Percentiles rank a stretch among this genome's conserved stretches.
phyloP scores from a whole-genome alignment of 176 grass and related monocot genomes.

The Juncus effusus region DNA sequence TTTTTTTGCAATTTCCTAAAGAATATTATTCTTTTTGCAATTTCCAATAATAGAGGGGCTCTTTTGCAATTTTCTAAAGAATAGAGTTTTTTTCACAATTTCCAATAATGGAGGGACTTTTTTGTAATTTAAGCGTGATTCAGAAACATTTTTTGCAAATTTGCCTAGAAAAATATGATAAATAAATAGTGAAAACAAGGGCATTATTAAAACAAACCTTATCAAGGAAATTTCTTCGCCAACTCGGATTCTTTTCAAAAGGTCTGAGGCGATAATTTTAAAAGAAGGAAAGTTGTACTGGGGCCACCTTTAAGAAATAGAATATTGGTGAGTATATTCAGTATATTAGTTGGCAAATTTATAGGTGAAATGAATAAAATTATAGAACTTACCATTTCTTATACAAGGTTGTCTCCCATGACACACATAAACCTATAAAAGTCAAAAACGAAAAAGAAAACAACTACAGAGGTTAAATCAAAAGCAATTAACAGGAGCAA shows the following conservation, averaged over 20 bases:
- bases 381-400: slow-evolving; percentile 68
- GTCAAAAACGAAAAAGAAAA: neutral
- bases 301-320: slow-evolving; percentile 70
- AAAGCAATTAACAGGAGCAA: neutral
- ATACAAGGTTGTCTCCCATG: slow-evolving; percentile 79
- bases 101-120: too few species aligned
- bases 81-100: too few species aligned
- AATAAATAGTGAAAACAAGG: too few species aligned
- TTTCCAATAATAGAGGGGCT: too few species aligned
- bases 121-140: too few species aligned
- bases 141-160: too few species aligned
- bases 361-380: slow-evolving; percentile 13
- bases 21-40: too few species aligned
- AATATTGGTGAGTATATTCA: slow-evolving; percentile 16
- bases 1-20: neutral
- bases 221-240: slow-evolving; percentile 93
- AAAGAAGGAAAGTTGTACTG: slow-evolving; percentile 91
- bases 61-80: too few species aligned
- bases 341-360: neutral
- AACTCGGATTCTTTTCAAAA: slow-evolving; percentile 80
- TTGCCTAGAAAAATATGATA: too few species aligned
- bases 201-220: slow-evolving; percentile 46
- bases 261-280: slow-evolving; percentile 56
- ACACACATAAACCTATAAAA: slow-evolving; percentile 78
- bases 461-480: slow-evolving; percentile 2